Evolutionary conservation across 352 stramenopile genomes (phyloP), one percentile per base, ranked within the genome.

Genomic region (Phytophthora quininea): DNA sequence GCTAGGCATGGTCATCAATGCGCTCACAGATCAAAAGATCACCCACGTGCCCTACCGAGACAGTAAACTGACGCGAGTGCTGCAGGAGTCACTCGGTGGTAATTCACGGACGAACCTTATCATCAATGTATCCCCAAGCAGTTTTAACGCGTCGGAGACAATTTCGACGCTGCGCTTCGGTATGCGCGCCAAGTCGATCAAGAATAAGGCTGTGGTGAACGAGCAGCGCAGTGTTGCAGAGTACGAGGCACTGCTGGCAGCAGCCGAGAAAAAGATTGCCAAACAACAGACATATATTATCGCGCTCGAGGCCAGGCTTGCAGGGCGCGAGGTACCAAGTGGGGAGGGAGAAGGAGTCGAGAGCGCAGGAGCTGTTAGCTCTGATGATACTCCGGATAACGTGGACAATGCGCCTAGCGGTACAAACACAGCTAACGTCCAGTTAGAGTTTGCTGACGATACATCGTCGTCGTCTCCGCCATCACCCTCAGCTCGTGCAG

Each of bases 121-220:
- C 45, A 96, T 98, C 62, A 97, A 96, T 70, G 86, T 95, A 15
- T 97, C 90, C 9, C 87, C 92, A 12, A 96, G 86, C 50, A 93
- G 76, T 53, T 97, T 90, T 65, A 98, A 98, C 65, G 82, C 90
- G 3, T 67, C 71, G 0, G 96, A 99, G 75, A 99, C 95, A 6
- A 70, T 98, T 15, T 97, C 87, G 8, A 99, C 96, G 19, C 73
- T 98, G 31, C 84, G 92, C 3, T 98, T 98, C 58, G 93, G 91
- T 27, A 92, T 87, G 48, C 87, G 92, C 14, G 96, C 96, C n/a
- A 98, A 98, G 67, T 90, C 80, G 24, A 98, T 98, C 67, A 91
- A 97, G 77, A 98, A 98, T 75, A 98, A 97, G 79, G 92, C 95
- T 3, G 90, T 97, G 4, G 93, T 98, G 29, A 98, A 98, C 53